Evolutionary conservation across 2,329 filamentous ascomycete genomes (phyloP).

Genomic region (Zymoseptoria passerinii): DNA sequence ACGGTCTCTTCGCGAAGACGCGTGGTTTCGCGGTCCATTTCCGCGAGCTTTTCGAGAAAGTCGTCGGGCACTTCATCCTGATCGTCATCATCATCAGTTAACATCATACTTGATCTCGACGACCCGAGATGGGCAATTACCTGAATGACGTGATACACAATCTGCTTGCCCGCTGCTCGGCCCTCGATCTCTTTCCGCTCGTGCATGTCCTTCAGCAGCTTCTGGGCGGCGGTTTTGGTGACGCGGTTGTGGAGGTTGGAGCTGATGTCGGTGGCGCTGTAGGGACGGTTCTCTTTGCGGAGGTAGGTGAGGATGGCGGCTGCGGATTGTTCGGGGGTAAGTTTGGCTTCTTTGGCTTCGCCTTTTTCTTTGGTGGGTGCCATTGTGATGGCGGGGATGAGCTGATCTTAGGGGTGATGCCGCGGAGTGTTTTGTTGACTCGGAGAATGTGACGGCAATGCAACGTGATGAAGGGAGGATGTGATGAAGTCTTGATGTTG

Average conservation of each 20-base stretch:
- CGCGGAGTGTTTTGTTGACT: neutral
- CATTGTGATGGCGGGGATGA: slow-evolving; percentile 16
- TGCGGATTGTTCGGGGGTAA: slow-evolving; percentile 25
- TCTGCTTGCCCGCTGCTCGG: slow-evolving; percentile 51
- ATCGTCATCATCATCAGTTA: slow-evolving; percentile 6
- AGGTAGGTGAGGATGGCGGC: slow-evolving; percentile 26
- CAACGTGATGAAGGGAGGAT: neutral
- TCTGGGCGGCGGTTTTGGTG: slow-evolving; percentile 46
- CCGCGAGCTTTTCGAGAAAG: slow-evolving; percentile 41
- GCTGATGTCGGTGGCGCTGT: slow-evolving; percentile 30
- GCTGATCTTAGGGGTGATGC: neutral
- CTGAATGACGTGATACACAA: slow-evolving; percentile 51
- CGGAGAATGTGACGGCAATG: neutral
- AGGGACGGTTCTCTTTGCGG: slow-evolving; percentile 27
- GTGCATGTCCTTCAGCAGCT: slow-evolving; percentile 55
- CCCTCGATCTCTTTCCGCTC: slow-evolving; percentile 53
- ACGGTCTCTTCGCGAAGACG: slow-evolving; percentile 39
- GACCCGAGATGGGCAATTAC: slow-evolving; percentile 19
- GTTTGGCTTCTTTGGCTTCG: slow-evolving; percentile 21
- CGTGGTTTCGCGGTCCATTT: slow-evolving; percentile 43
- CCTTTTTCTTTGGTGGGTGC: slow-evolving; percentile 26
- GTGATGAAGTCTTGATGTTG: neutral
- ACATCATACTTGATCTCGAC: no score
- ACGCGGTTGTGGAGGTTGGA: slow-evolving; percentile 30
- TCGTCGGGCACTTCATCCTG: slow-evolving; percentile 45